These are phyloP conservation scores for Phaseolus coccineus DNA, from an alignment of 331 rosid genomes.

Conservation along the genomic window DNA sequence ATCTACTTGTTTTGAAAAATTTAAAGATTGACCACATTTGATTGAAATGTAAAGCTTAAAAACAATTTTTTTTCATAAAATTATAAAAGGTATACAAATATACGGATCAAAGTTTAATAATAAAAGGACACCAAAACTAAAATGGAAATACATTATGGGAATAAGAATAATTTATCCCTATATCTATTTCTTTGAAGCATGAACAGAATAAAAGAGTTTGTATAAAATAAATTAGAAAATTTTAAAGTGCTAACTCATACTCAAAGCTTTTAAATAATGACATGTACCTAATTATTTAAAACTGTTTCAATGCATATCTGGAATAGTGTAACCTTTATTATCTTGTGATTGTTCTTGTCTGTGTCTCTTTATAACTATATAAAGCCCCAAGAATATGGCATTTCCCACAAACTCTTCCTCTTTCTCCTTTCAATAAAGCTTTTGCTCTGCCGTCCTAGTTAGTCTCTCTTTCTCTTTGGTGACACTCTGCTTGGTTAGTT, in stretches of 20 bases:
- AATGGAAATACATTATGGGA: background rate
- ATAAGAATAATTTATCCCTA: background rate
- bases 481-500: background rate
- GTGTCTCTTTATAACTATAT: background rate
- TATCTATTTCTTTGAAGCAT: too few relatives aligned
- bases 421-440: background rate
- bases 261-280: background rate
- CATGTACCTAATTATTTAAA: background rate
- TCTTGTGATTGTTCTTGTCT: background rate
- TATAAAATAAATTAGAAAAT: background rate
- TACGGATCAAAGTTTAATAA: too few relatives aligned
- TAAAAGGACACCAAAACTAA: background rate
- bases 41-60: too few relatives aligned
- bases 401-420: background rate
- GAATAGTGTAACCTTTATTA: background rate
- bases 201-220: background rate
- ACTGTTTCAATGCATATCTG: slow-evolving; percentile 1
- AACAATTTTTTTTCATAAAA: background rate
- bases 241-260: background rate
- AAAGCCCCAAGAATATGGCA: background rate
- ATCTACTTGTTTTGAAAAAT: too few relatives aligned
- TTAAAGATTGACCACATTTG: too few relatives aligned
- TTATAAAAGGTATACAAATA: background rate
- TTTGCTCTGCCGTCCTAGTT: background rate
- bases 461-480: background rate